Evolutionary conservation across 352 stramenopile genomes (phyloP), one percentile per base, ranked within the genome.

Genomic region (Peronospora destructor): DNA sequence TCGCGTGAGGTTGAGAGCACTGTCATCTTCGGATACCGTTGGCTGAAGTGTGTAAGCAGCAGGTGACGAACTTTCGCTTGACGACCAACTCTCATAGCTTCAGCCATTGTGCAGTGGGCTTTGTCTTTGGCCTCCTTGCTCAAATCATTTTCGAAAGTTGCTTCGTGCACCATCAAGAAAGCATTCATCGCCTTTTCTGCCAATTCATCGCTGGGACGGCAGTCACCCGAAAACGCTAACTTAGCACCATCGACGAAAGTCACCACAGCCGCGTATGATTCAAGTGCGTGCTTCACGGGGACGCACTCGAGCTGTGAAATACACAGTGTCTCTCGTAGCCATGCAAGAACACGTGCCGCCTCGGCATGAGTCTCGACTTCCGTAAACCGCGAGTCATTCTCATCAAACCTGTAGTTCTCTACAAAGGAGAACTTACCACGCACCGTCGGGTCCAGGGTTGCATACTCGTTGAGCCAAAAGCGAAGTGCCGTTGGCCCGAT

Each of bases 31-130:
- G 79, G 79, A 50, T 94, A 91, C 13, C 80, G 65, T 56, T 94
- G 80, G 49, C 80, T 91, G 68, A 99, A 99, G 66, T 99, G 96
- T n/a, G 96, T 99, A 7, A 98, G 71, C 13, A 98, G 66, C 1
- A 95, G 59, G 45, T 87, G 70, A 41, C 95, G 83, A 13, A 89
- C 94, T 71, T 95, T 40, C 37, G 74, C 64, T 41, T 68, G 47
- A 12, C 51, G 61, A 1, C 77, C 94, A 2, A 98, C 78, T 7
- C 62, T 48, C 9, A 98, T 69, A 0, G 95, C 95, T 63, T 98
- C 92, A 1, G 73, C 68, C 17, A 96, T 93, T 6, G 96, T 99
- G 36, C 73, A 96, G 77, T 99, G 96, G 28, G 84, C 71, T 69
- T 98, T 98, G 23, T 94, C 70, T 35, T 91, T 80, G 13, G 96